Evolutionary conservation across 805 yeast species (phyloP), one percentile per base, ranked within the genome.

Genomic region (Ogataea methylovora): DNA sequence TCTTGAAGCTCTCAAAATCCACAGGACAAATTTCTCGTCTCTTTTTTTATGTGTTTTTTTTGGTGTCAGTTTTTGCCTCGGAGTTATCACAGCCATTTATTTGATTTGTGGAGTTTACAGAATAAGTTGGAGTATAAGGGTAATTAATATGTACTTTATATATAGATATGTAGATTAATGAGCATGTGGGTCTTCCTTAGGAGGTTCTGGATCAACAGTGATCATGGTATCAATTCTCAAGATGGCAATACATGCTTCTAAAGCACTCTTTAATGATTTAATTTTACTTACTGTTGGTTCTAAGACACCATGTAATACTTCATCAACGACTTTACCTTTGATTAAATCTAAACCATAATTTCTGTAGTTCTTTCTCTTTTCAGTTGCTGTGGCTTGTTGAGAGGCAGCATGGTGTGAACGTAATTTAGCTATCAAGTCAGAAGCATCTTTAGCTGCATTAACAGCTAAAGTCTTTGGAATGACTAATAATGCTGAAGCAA

Each of bases 161-260:
- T 20, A 20, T 20, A 20, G 6, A 9, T 20, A 20, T 7, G 6
- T 20, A 27, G 23, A 12, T 39, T 34, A 77, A 61, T 87, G 95
- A 36, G 65, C 95, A 56, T 90, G 97, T 17, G 90, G 88, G 49
- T 85, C 95, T 64, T 88, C 95, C 64, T 76, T 78, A 43, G 82
- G 85, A 32, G 84, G 87, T 55, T 92, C 98, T 10, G 98, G 98
- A 51, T 90, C 94, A 42, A 92, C 95, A 32, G 86, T 84, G 52
- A 92, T 90, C 94, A 90, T 88, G 33, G 99, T 92, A 60, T 92
- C 99, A 52, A 92, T 92, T 70, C 99, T 80, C 51, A 94, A 70
- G 44, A 92, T 92, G 24, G 97, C 95, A 60, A 94, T 79, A 64
- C 98, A 92, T 3, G 99, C 99, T 67, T 92, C 99, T 46, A 92